Conservation (phyloP, 2,329 filamentous ascomycete genomes). For the Rhynchosporium secalis region DNA sequence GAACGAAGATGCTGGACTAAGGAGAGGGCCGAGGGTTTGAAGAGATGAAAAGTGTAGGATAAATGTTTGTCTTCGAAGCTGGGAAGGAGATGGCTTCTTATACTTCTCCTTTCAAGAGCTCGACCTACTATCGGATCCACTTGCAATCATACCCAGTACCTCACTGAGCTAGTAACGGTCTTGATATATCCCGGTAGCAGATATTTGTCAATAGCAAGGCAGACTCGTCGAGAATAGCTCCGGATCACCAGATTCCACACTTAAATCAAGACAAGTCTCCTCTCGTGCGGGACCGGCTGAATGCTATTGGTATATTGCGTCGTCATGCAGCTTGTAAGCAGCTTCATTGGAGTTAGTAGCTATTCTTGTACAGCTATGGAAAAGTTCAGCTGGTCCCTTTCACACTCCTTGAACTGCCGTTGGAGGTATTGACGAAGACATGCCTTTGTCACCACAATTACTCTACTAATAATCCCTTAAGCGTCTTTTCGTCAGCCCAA, state of each 20-base stretch:
- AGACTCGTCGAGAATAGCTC: constrained; percentile 16
- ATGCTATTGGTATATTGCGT: constrained; percentile 13
- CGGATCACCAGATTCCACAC: constrained; percentile 14
- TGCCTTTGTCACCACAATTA: constrained; percentile 4
- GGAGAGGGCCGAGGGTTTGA: constrained; percentile 6
- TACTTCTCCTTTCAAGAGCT: constrained; percentile 14
- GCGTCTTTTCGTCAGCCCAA: background rate
- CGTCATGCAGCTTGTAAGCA: constrained; percentile 12
- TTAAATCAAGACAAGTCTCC: constrained; percentile 16
- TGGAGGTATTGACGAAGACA: constrained; percentile 9
- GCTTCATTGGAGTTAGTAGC: constrained; percentile 12
- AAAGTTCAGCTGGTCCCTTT: constrained; percentile 9
- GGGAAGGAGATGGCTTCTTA: constrained; percentile 18
- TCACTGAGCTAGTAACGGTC: constrained; percentile 7
- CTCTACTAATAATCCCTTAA: constrained; percentile 11
- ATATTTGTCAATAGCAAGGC: constrained; percentile 12
- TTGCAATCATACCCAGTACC: background rate
- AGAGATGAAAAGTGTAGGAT: constrained; percentile 12
- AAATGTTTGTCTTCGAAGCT: constrained; percentile 10
- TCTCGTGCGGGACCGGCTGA: constrained; percentile 9
- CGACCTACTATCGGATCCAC: constrained; percentile 12
- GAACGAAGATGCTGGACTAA: constrained; percentile 12
- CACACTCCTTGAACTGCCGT: constrained; percentile 10
- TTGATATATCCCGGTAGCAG: constrained; percentile 6
- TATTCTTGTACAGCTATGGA: constrained; percentile 11